Evolutionary conservation across 345 rosid genomes (phyloP), one percentile per base, ranked within the genome.

Genomic region (Rhizophora apiculata): DNA sequence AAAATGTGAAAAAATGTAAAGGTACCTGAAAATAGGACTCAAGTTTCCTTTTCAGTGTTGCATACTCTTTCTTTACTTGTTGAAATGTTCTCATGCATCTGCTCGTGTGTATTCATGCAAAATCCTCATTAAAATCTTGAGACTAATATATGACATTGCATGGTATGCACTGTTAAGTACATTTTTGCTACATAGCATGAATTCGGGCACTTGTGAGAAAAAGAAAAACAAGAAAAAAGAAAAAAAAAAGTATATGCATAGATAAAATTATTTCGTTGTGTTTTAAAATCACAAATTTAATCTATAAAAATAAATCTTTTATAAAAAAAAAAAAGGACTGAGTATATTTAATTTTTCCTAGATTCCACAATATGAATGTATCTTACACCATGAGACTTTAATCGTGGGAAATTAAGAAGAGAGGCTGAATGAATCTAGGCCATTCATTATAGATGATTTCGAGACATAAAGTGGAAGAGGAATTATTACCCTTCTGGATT

Each of bases 21-120:
- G 29, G 51, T 68, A 78, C 98, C 98, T 90, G 96, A 73, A 90
- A 93, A 71, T 93, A 93, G 73, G 89, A 70, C 83, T 88, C 97
- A 70, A 93, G 91, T 74, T 87, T 93, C 89, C 68, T 89, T 76
- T 69, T 87, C 72, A 93, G 80, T 2, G 89, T 81, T 70, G 93
- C 72, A 71, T 93, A 86, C 77, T 93, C 98, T 75, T 80, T 93
- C 80, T 89, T 90, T 76, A 89, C 79, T 76, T 89, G 96, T 60
- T 93, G 96, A 80, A 90, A 93, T 22, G 84, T 81, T 85, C 80
- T 89, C 72, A 73, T 63, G 80, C 98, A 87, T 68, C 98, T 93
- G 85, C 10, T 19, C 22, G 46, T 53, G 37, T 34, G 1, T 1
- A n/a, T 70, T 13, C 54, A 48, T 52, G 74, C 37, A 27, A 63